These are phyloP conservation scores for Suillus fuscotomentosus DNA, from an alignment of 768 basidiomycete species.

Conservation along the genomic window DNA sequence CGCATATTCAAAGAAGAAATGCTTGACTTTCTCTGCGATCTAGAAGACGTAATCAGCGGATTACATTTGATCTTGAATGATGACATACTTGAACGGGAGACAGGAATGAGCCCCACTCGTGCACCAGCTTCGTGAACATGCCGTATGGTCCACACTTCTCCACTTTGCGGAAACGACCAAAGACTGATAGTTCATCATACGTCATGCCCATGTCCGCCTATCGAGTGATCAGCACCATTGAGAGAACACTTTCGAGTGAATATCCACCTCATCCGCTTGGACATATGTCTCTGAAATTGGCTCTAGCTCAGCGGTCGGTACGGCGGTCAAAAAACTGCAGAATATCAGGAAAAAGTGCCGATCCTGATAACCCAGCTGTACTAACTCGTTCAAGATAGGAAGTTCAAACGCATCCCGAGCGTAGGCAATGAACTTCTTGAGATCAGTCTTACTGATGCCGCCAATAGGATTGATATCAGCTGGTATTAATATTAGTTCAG, in stretches of 20 bases:
- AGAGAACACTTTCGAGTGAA: neutral
- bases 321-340: constrained; percentile 82
- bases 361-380: constrained; percentile 2
- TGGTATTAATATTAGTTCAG: constrained; percentile 23
- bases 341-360: constrained; percentile 1
- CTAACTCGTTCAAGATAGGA: constrained; percentile 76
- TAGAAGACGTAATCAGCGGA: constrained; percentile 25
- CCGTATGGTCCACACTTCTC: constrained; percentile 98
- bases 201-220: constrained; percentile 99
- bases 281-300: constrained; percentile 93
- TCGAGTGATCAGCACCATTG: constrained; percentile 5
- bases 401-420: constrained; percentile 78
- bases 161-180: constrained; percentile 90
- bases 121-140: constrained; percentile 93
- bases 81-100: constrained; percentile 74
- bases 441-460: constrained; percentile 94
- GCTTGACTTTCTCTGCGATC: constrained; percentile 97
- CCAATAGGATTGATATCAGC: constrained; percentile 99
- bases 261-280: constrained; percentile 86
- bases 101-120: constrained; percentile 87
- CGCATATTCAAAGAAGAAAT: constrained; percentile 96
- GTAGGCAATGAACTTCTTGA: constrained; percentile 93
- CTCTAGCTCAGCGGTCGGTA: constrained; percentile 95
- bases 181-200: constrained; percentile 92
- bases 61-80: neutral